A percentile compares a stretch with the other conserved stretches of the same genome.
Conservation (phyloP, 495 filamentous ascomycete species). For the Neurospora tetraspora region DNA sequence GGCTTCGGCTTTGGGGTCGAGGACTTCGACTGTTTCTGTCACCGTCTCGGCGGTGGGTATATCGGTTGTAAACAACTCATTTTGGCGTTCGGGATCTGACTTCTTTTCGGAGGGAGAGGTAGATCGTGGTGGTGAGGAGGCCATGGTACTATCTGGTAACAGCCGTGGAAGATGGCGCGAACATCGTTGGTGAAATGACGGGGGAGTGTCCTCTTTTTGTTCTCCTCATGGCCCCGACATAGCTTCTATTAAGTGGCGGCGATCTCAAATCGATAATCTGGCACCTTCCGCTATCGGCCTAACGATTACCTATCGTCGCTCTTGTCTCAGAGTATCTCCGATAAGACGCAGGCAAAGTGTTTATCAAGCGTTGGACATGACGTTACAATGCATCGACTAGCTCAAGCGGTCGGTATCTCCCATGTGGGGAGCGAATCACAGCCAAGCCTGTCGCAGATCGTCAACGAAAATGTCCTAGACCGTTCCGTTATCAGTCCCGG, state of each 20-base stretch:
- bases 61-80: background rate
- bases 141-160: background rate
- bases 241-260: background rate
- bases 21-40: background rate
- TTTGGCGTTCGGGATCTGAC: background rate
- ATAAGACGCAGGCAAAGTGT: background rate
- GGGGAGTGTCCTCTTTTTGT: background rate
- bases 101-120: background rate
- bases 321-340: background rate
- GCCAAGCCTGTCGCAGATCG: background rate
- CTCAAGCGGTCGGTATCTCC: background rate
- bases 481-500: background rate
- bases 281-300: background rate
- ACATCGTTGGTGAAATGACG: background rate
- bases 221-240: background rate
- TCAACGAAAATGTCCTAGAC: background rate
- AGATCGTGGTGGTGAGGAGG: background rate
- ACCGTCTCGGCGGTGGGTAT: background rate
- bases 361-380: background rate
- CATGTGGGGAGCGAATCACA: background rate
- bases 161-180: background rate
- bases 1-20: constrained; percentile 45
- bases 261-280: background rate
- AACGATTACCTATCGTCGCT: background rate
- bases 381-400: background rate